Conservation (phyloP, 2,329 filamentous ascomycete genomes). For the Lachnellula occidentalis region DNA sequence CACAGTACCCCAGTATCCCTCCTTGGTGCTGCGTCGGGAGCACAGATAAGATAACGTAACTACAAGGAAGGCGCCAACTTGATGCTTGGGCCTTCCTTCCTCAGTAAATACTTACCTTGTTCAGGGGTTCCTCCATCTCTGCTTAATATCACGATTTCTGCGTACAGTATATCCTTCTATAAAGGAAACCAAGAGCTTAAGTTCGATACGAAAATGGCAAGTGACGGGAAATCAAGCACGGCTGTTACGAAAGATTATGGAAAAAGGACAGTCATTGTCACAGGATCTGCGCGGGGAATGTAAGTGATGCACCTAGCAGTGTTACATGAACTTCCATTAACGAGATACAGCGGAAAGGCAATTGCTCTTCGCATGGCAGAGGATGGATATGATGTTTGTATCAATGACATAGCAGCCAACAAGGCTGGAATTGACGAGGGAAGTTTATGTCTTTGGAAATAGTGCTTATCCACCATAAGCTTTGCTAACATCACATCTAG, state of each 20-base stretch:
- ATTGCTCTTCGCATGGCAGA: constrained; percentile 58
- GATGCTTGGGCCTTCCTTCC: neutral
- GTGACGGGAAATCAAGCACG: constrained; percentile 7
- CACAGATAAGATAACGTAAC: neutral
- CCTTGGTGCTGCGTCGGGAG: neutral
- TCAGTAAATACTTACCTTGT: neutral
- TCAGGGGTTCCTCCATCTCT: neutral
- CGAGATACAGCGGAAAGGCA: constrained; percentile 46
- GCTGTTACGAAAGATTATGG: constrained; percentile 27
- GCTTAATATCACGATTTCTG: neutral
- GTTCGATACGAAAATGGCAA: constrained; percentile 3
- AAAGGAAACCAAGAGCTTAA: too few species aligned
- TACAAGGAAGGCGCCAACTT: neutral
- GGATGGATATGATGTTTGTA: constrained; percentile 61
- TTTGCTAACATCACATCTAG: constrained; percentile 5
- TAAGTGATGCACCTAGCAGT: constrained; percentile 18
- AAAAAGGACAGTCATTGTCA: constrained; percentile 35
- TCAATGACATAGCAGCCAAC: constrained; percentile 57
- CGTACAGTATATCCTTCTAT: neutral
- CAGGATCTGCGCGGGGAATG: constrained; percentile 37
- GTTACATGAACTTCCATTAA: constrained; percentile 17
- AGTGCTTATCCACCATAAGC: neutral
- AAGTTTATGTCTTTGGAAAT: constrained; percentile 11
- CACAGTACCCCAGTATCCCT: constrained; percentile 6
- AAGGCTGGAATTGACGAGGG: constrained; percentile 46